Base-by-base conservation (phyloP, 495 filamentous ascomycete genomes). In the Aspergillus bridgeri region DNA sequence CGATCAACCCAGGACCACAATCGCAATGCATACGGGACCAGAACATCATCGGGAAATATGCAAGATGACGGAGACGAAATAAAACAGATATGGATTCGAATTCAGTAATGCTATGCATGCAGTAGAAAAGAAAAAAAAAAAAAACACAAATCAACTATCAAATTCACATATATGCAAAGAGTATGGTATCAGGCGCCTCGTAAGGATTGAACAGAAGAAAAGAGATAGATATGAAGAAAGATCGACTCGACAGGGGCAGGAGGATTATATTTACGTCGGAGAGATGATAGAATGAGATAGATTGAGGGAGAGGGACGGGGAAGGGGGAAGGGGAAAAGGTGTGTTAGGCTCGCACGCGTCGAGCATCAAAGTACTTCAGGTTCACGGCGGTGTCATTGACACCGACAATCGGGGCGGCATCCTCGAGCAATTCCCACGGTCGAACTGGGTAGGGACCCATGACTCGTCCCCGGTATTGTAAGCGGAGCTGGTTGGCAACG, bases 381-480 rank as follows among this genome's bases (percentile, higher is more conserved):
- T 85, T 91, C 55, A 96, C 68, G 57, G 87, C 89, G 13, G 89
- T 92, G 67, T 96, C 92, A 71, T 96, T 96, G 59, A 87, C 87
- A 4, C 89, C 88, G 22, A 91, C 79, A 33, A 86, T 82, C 0
- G 90, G 90, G 18, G 91, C 91, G 2, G 90, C 85, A 61, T 95
- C 92, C 56, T 86, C 87, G 48, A 96, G 76, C 50, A 90, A 78
- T 69, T 96, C 92, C 92, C 92, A 96, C 29, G 83, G 78, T 27
- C 89, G 81, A 48, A 91, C 72, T 1, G 79, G 70, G 62, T 87
- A 95, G 8, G 88, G 79, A 20, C 73, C 73, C 15, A 71, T 56
- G 6, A 69, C 57, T 50, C 66, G 71, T 22, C 73, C 74, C 46
- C 72, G 72, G 29, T 70, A 60, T 50, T 79, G 73, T 25, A 77